Evolutionary conservation across 1,284 basidiomycete species (phyloP).

Genomic region (Ganoderma sinense): DNA sequence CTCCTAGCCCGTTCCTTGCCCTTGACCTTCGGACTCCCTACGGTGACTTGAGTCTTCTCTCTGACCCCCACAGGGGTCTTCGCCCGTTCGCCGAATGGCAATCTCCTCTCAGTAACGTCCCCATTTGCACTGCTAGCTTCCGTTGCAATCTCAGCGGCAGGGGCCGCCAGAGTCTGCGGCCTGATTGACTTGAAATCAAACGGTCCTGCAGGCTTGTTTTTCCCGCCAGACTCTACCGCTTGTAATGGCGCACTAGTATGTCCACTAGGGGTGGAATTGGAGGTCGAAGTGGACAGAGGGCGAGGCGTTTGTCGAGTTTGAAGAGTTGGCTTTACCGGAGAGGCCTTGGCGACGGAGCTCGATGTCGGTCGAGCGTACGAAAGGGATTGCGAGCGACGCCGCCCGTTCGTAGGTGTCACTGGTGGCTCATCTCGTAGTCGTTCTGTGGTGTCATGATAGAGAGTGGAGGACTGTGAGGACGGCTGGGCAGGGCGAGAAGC

Average conservation of each 20-base stretch:
- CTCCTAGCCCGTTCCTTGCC: constrained; percentile 5
- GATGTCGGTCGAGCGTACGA: constrained; percentile 42
- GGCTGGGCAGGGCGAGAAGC: background rate
- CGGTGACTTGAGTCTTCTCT: background rate
- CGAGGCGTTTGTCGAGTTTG: background rate
- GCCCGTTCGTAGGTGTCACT: background rate
- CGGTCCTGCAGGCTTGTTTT: background rate
- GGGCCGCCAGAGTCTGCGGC: background rate
- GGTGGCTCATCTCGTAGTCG: background rate
- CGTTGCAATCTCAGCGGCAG: background rate
- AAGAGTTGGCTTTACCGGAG: constrained; percentile 29
- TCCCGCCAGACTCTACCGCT: background rate
- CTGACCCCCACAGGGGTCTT: background rate
- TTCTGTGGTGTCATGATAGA: background rate
- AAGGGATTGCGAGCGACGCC: constrained; percentile 31
- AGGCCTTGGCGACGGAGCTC: constrained; percentile 39
- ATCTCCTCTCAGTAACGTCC: background rate
- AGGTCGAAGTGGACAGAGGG: background rate
- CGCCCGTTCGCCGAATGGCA: background rate
- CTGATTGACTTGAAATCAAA: constrained; percentile 7
- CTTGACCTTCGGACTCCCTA: background rate
- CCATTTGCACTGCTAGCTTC: background rate
- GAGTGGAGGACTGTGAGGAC: background rate
- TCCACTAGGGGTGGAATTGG: background rate
- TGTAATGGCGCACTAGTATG: background rate